Evolutionary conservation across 2,329 filamentous ascomycete species (phyloP), one percentile per base, ranked within the genome.

Genomic region (Beauveria bassiana): DNA sequence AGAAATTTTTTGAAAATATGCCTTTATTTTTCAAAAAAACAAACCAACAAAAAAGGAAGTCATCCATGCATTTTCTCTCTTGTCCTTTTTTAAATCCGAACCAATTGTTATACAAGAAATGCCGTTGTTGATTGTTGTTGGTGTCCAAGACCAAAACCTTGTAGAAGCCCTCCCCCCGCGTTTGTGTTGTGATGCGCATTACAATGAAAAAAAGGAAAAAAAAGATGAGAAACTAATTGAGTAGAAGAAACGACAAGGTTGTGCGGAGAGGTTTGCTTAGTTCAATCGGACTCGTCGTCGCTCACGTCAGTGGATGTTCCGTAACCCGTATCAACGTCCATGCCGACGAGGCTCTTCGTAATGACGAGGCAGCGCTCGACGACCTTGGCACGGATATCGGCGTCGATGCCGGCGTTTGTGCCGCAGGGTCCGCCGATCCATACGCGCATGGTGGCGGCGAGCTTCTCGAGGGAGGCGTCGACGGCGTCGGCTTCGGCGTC

Each of bases 261-360:
- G 22, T 38, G 31, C 8, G 28, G 28, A 20, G 55, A 58, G 56
- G 26, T n/a, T 47, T 47, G 24, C 7, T 46, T 54, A 43, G 3
- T 22, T 20, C 38, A 52, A 9, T 28, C 16, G 9, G 51, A 49
- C 12, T 47, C 43, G 24, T 68, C 70, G 26, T 73, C 75, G 49
- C 79, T 79, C 55, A 74, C 74, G 49, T 83, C 81, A 62, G 77
- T 81, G 77, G 83, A 81, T 64, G 78, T 85, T 53, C 78, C 83
- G 69, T 86, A 86, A 8, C 84, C 84, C 1, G 80, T 79, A 66
- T 87, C 85, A 14, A 75, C 72, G 62, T 85, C 80, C 79, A 87
- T 86, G 9, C 84, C 83, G 8, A 86, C 78, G 43, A 83, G 74
- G 55, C 74, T 78, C 69, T 83, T 84, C 16, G 81, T 84, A 42